These are phyloP conservation scores for Trichothecium roseum DNA, from an alignment of 2,329 filamentous ascomycete genomes.

Conservation along the genomic window DNA sequence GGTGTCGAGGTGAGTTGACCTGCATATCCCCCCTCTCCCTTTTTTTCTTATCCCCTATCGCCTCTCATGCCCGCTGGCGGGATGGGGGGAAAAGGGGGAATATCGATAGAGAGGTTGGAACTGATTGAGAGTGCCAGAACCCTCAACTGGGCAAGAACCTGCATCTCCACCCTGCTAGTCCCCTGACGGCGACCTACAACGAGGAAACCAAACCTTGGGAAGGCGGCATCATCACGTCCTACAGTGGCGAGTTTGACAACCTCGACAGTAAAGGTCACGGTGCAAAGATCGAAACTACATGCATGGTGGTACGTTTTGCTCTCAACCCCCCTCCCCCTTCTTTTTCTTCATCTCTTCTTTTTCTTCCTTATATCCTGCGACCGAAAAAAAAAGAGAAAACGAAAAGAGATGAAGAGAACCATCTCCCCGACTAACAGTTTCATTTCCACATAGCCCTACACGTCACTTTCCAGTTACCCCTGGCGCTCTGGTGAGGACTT, in stretches of 20 bases:
- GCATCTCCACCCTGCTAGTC: conserved; percentile 65
- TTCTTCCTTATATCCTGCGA: background rate
- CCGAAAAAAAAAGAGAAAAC: background rate
- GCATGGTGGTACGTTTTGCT: conserved; percentile 48
- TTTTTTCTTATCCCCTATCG: no score
- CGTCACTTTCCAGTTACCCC: conserved; percentile 50
- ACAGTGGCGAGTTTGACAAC: conserved; percentile 70
- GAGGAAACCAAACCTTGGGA: conserved; percentile 63
- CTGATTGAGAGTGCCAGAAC: conserved; percentile 44
- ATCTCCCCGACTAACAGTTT: conserved; percentile 4
- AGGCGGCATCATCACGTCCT: conserved; percentile 67
- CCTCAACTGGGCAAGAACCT: conserved; percentile 73
- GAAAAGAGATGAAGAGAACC: background rate
- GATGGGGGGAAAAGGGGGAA: no score
- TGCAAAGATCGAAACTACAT: conserved; percentile 65
- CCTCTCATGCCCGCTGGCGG: no score
- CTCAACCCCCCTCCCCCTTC: background rate
- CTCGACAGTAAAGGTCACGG: conserved; percentile 74
- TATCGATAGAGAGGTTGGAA: background rate
- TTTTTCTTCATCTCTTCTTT: background rate
- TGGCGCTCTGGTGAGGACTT: conserved; percentile 61
- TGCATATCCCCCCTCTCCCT: no score
- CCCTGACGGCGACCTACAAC: conserved; percentile 51
- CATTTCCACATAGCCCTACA: conserved; percentile 44
- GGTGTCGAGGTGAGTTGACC: conserved; percentile 52